phyloP scores from a whole-genome alignment of 139 green algal species.

The Prasinococcaceae sp. region DNA sequence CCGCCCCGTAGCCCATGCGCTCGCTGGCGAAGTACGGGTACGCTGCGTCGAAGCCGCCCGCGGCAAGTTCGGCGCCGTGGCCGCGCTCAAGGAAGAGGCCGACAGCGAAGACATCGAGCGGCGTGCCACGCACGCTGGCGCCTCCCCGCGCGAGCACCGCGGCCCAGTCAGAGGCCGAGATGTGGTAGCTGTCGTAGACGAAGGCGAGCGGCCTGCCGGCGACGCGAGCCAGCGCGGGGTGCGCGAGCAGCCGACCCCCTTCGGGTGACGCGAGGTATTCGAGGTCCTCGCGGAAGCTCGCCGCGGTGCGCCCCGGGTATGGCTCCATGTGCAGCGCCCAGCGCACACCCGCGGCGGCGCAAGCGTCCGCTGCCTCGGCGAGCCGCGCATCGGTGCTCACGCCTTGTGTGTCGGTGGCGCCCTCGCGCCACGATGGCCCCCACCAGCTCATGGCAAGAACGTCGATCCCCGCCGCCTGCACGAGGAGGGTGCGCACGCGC shows the following conservation, averaged over 20 bases:
- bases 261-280: constrained; percentile 14
- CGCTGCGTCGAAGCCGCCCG: constrained; percentile 17
- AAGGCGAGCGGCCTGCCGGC: constrained; percentile 24
- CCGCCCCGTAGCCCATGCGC: constrained; percentile 4
- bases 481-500: too few relatives aligned
- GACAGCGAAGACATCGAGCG: constrained; percentile 24
- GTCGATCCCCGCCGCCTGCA: constrained; percentile 16
- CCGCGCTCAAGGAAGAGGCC: constrained; percentile 21
- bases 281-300: constrained; percentile 24
- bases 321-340: constrained; percentile 37
- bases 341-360: too few relatives aligned
- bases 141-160: constrained; percentile 12
- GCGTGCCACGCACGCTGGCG: constrained; percentile 16
- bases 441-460: constrained; percentile 32
- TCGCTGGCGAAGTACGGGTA: constrained; percentile 27
- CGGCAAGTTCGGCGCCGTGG: constrained; percentile 9
- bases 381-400: too few relatives aligned
- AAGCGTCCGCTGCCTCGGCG: too few relatives aligned
- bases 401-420: constrained; percentile 26
- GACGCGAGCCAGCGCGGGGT: background rate
- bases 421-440: constrained; percentile 25
- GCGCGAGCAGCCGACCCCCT: constrained; percentile 7
- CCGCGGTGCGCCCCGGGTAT: constrained; percentile 29
- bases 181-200: constrained; percentile 33
- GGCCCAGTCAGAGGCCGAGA: constrained; percentile 25